These are phyloP conservation scores for Mimosa pudica DNA, from an alignment of 306 rosid genomes.

Conservation along the genomic window DNA sequence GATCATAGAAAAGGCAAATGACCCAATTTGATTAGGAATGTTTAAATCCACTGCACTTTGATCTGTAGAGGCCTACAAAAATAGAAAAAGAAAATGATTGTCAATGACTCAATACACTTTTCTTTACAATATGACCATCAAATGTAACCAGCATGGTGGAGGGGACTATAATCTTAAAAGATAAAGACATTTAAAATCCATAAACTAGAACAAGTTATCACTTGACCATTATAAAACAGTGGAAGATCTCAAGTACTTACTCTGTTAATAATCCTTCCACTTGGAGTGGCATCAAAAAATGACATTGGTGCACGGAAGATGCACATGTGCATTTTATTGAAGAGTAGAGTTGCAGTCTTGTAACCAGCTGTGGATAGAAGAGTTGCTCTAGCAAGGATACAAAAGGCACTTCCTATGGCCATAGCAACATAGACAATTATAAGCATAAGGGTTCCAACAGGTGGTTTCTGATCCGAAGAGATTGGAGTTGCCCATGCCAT, in stretches of 20 bases:
- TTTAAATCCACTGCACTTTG: constrained; percentile 66
- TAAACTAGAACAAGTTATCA: background rate
- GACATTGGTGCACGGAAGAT: constrained; percentile 91
- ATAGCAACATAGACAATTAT: constrained; percentile 61
- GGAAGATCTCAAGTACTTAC: constrained; percentile 36
- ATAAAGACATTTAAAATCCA: constrained; percentile 9
- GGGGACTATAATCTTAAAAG: background rate
- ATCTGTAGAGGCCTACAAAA: constrained; percentile 75
- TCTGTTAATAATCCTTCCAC: constrained; percentile 81
- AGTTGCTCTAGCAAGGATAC: constrained; percentile 52
- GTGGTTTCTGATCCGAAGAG: constrained; percentile 59
- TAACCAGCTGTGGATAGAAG: constrained; percentile 62
- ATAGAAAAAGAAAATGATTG: background rate
- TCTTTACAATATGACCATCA: background rate
- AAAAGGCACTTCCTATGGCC: constrained; percentile 71
- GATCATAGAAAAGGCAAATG: constrained; percentile 55
- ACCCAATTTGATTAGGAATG: constrained; percentile 48
- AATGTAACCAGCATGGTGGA: constrained; percentile 4
- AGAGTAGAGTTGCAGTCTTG: constrained; percentile 74
- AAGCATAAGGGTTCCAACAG: constrained; percentile 51
- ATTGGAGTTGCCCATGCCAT: constrained; percentile 91
- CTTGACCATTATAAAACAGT: background rate
- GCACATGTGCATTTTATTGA: constrained; percentile 73
- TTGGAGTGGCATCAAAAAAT: constrained; percentile 86
- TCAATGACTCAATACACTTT: background rate